Evolutionary conservation across 257 asterid species (phyloP).

Genomic region (Petrea volubilis): DNA sequence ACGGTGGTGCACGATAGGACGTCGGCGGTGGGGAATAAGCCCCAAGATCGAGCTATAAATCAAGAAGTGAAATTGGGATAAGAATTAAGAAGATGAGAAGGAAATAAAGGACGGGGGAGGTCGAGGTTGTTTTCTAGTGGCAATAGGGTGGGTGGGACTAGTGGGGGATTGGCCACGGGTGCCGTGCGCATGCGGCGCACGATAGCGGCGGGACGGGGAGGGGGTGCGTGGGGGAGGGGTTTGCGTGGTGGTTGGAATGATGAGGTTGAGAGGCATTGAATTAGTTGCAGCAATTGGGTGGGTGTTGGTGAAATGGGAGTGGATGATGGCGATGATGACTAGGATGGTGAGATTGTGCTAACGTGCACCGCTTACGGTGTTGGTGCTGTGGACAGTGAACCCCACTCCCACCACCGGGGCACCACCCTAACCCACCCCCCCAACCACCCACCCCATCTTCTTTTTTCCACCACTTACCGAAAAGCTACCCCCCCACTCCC

Average conservation of each 20-base stretch:
- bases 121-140: slow-evolving; percentile 15
- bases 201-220: slow-evolving; percentile 30
- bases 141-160: background rate
- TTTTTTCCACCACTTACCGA: slow-evolving; percentile 34
- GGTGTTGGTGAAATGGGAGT: slow-evolving; percentile 22
- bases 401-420: slow-evolving; percentile 31
- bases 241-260: slow-evolving; percentile 37
- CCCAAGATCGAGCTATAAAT: too few relatives aligned
- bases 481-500: slow-evolving; percentile 2
- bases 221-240: slow-evolving; percentile 32
- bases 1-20: slow-evolving; percentile 29
- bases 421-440: slow-evolving; percentile 32
- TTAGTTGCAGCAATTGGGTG: slow-evolving; percentile 22
- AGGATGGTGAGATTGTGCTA: slow-evolving; percentile 32
- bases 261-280: slow-evolving; percentile 25
- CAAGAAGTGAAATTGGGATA: background rate
- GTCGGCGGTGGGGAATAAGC: slow-evolving; percentile 20
- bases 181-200: slow-evolving; percentile 31
- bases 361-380: slow-evolving; percentile 33
- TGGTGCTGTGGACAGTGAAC: slow-evolving; percentile 27
- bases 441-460: slow-evolving; percentile 9
- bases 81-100: background rate
- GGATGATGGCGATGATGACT: slow-evolving; percentile 23
- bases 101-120: slow-evolving; percentile 2
- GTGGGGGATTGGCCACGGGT: slow-evolving; percentile 22